Evolutionary conservation across 2,329 filamentous ascomycete species (phyloP), one percentile per base, ranked within the genome.

Genomic region (Cladophialophora immunda): DNA sequence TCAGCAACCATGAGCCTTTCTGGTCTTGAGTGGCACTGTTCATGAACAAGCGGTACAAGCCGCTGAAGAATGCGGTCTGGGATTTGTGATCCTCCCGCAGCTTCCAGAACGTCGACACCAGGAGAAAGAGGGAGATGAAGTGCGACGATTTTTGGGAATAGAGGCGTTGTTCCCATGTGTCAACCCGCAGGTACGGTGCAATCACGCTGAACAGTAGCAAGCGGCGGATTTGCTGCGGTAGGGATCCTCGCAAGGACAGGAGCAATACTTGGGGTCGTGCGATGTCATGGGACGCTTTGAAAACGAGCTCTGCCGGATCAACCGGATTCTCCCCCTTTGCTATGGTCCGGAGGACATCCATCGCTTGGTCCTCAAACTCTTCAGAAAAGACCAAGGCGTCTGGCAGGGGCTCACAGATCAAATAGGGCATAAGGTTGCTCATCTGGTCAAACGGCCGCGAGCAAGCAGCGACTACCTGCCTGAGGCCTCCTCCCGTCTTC

Each of bases 91-190:
- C 32, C 4, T n/a, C 27, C 29, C 53, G 53, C 29, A 32, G 53
- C 27, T 32, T 32, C 53, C 53, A 55, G 7, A 55, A 36, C 1
- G 53, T 34, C 11, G 53, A 30, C 11, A 55, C 53, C 53, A 55
- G 27, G 3, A 55, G 53, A 27, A 55, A 55, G 9, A 55, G 32
- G 8, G 53, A 55, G 17, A 55, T 32, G 53, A 55, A 55, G 53
- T 55, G 53, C 27, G 53, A n/a, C 7, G 53, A 55, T n/a, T 55
- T 30, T 8, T 55, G 27, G 17, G 17, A 8, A n/a, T 55, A 55
- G 1, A 11, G 53, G 7, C 29, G 29, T 7, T 22, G 17, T 22
- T 30, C 32, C 29, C 32, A 30, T 3, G 9, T 19, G 32, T 30
- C 29, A 30, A 36, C 27, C 8, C 27, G 53, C 6, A 55, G 29